These are phyloP conservation scores for Erythrobasidium hasegawianum DNA, from an alignment of 1,284 basidiomycete species.

Conservation along the genomic window DNA sequence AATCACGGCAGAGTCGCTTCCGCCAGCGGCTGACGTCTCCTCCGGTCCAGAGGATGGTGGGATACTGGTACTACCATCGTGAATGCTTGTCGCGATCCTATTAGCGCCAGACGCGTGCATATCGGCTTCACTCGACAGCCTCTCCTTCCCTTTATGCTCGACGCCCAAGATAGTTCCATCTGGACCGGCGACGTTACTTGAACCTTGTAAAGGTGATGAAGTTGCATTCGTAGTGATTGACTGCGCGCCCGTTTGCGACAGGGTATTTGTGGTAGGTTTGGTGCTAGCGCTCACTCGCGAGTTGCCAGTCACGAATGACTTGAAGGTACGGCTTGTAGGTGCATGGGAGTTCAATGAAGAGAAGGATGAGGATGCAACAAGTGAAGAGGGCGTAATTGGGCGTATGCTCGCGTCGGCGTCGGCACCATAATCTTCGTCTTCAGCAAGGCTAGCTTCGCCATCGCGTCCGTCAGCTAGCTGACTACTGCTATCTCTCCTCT, in stretches of 20 bases:
- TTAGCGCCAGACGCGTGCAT: conserved; percentile 26
- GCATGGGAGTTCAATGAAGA: conserved; percentile 36
- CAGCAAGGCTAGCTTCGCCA: not conserved
- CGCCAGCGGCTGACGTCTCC: not conserved
- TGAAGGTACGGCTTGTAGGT: conserved; percentile 38
- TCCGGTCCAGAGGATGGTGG: not conserved
- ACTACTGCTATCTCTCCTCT: not conserved
- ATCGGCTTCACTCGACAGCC: conserved; percentile 3
- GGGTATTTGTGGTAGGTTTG: conserved; percentile 65
- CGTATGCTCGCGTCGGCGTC: conserved; percentile 43
- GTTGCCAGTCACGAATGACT: conserved; percentile 34
- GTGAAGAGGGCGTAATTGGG: conserved; percentile 41
- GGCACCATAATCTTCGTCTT: conserved; percentile 31
- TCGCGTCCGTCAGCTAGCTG: conserved; percentile 1
- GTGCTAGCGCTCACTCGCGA: conserved; percentile 63
- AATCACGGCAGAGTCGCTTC: not conserved
- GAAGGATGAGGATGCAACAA: conserved; percentile 37
- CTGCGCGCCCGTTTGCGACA: not conserved
- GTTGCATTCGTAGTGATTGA: not conserved
- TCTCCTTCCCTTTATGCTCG: conserved; percentile 18
- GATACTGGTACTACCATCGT: conserved; percentile 1
- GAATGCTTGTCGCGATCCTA: conserved; percentile 26
- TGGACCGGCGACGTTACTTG: not conserved
- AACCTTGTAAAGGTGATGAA: not conserved
- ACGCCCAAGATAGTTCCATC: not conserved